Conservation (phyloP, 1,139 yeast genomes). For the Lodderomyces orthopsilosis region DNA sequence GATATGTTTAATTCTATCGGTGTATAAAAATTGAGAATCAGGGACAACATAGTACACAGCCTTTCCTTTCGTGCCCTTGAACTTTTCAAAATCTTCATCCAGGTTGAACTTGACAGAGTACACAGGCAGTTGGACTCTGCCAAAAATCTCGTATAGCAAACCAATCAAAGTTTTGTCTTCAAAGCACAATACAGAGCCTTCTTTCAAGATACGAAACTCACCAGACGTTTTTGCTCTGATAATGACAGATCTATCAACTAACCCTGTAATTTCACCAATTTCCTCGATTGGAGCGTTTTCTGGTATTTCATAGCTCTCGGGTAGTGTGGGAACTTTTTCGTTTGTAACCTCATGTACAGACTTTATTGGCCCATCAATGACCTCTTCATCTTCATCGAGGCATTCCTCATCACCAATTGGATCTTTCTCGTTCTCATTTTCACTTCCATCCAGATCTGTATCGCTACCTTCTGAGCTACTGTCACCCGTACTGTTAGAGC, state of each 20-base stretch:
- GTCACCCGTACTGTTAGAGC: background rate
- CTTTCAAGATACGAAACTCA: constrained; percentile 79
- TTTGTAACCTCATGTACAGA: constrained; percentile 84
- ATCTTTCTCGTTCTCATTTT: constrained; percentile 13
- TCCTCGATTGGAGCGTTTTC: constrained; percentile 64
- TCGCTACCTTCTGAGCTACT: constrained; percentile 15
- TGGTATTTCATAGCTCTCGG: constrained; percentile 61
- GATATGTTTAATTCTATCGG: constrained; percentile 62
- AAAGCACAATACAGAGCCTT: constrained; percentile 76
- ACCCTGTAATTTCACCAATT: constrained; percentile 67
- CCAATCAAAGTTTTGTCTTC: constrained; percentile 77
- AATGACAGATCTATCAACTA: constrained; percentile 71
- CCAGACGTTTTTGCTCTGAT: constrained; percentile 78
- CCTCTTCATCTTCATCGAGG: constrained; percentile 42
- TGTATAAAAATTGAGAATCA: constrained; percentile 73
- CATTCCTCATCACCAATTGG: constrained; percentile 6
- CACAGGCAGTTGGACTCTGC: constrained; percentile 80
- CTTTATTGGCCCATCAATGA: constrained; percentile 54
- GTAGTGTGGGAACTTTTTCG: constrained; percentile 57
- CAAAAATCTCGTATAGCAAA: constrained; percentile 83
- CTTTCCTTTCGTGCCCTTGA: constrained; percentile 50
- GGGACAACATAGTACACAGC: constrained; percentile 77
- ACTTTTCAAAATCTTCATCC: constrained; percentile 46
- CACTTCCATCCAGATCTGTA: constrained; percentile 16
- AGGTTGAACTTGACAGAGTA: constrained; percentile 70